Evolutionary conservation across 2,329 filamentous ascomycete species (phyloP).

Genomic region (Hypoxylon sp.): DNA sequence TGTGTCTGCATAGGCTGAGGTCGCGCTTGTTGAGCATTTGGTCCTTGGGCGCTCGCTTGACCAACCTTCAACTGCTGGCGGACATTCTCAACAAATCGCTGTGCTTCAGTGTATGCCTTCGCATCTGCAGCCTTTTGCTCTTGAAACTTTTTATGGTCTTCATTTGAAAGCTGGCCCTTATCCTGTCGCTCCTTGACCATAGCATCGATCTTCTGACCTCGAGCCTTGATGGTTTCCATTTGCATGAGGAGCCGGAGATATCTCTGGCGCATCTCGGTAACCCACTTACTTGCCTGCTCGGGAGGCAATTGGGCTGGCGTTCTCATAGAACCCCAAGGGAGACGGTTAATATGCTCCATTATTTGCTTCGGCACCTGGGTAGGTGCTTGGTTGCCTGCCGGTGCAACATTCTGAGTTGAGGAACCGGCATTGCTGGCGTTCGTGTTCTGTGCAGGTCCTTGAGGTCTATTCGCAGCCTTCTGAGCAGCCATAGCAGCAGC

Average conservation of each 20-base stretch:
- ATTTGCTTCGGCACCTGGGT: conserved; percentile 42
- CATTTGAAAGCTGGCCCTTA: conserved; percentile 42
- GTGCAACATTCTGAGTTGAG: conserved; percentile 18
- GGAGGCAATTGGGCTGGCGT: conserved; percentile 32
- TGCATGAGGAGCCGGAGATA: conserved; percentile 46
- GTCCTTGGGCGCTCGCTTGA: conserved; percentile 32
- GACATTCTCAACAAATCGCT: conserved; percentile 45
- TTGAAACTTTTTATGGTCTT: conserved; percentile 46
- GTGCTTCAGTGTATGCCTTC: conserved; percentile 45
- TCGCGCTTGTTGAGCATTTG: conserved; percentile 44
- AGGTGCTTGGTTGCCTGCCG: conserved; percentile 1
- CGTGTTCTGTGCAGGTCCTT: conserved; percentile 23
- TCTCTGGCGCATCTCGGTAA: conserved; percentile 42
- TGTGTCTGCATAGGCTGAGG: conserved; percentile 47
- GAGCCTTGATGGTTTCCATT: conserved; percentile 48
- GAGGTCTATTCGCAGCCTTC: conserved; percentile 42
- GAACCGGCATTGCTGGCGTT: conserved; percentile 18
- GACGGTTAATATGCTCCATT: conserved; percentile 46
- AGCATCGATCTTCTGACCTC: conserved; percentile 39
- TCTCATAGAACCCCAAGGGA: conserved; percentile 45
- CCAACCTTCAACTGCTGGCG: conserved; percentile 43
- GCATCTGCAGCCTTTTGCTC: conserved; percentile 40
- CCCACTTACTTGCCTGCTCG: conserved; percentile 45
- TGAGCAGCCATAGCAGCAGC: conserved; percentile 22
- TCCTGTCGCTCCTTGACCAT: conserved; percentile 48